A percentile compares a stretch with the other conserved stretches of the same genome.
Conservation (phyloP, 768 basidiomycete species). For the Russula griseocarnosa region DNA sequence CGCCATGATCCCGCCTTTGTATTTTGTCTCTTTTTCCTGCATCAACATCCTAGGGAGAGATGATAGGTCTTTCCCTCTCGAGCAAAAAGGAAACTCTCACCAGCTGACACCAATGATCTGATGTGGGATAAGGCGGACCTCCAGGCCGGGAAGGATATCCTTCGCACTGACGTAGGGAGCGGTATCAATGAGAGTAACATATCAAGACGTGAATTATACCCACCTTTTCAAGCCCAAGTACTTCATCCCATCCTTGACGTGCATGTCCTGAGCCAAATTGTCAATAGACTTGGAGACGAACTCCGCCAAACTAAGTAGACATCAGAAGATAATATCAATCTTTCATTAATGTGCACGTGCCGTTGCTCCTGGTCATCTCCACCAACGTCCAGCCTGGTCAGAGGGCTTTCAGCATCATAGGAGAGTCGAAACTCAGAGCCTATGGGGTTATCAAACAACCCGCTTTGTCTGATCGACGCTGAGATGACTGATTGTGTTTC, state of each 20-base stretch:
- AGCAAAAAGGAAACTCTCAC: slow-evolving; percentile 35
- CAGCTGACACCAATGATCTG: slow-evolving; percentile 76
- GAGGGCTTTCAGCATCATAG: slow-evolving; percentile 48
- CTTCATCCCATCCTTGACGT: slow-evolving; percentile 50
- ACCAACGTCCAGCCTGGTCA: slow-evolving; percentile 52
- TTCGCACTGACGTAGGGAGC: slow-evolving; percentile 39
- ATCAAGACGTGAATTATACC: slow-evolving; percentile 20
- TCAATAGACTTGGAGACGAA: slow-evolving; percentile 60
- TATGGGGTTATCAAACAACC: background rate
- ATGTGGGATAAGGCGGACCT: slow-evolving; percentile 66
- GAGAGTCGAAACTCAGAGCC: slow-evolving; percentile 41
- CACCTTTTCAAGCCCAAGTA: slow-evolving; percentile 51
- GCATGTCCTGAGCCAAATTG: slow-evolving; percentile 50
- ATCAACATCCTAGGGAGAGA: slow-evolving; percentile 57
- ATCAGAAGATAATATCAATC: background rate
- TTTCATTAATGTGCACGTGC: slow-evolving; percentile 33
- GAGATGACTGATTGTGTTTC: slow-evolving; percentile 11
- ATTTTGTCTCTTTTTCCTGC: slow-evolving; percentile 46
- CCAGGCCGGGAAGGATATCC: slow-evolving; percentile 63
- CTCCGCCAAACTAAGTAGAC: slow-evolving; percentile 48
- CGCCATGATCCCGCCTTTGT: slow-evolving; percentile 65
- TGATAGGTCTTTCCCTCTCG: too few species aligned
- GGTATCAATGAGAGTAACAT: background rate
- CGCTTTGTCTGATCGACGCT: background rate
- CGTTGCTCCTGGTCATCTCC: slow-evolving; percentile 54